Conservation (phyloP, 2,329 filamentous ascomycete genomes). For the Microascus cirrosus region DNA sequence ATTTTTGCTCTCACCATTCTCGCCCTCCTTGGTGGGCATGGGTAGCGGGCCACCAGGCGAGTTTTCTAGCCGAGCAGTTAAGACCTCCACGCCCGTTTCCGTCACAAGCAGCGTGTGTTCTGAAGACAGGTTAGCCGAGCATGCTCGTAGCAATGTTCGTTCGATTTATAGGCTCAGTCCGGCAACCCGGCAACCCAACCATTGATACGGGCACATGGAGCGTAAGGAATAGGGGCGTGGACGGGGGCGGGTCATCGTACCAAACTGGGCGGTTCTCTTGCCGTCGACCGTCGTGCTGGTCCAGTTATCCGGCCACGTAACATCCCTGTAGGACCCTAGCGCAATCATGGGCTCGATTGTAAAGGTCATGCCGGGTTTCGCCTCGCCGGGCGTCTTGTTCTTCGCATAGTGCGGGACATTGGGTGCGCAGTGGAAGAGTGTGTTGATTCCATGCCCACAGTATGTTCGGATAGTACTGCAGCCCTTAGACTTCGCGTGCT, state of each 20-base stretch:
- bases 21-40: constrained; percentile 26
- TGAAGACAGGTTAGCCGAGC: constrained; percentile 13
- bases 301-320: constrained; percentile 99
- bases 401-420: constrained; percentile 97
- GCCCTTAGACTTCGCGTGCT: constrained; percentile 72
- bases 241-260: constrained; percentile 31
- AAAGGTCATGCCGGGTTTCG: constrained; percentile 95
- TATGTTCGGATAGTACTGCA: constrained; percentile 94
- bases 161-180: too few relatives aligned
- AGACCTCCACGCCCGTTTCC: constrained; percentile 69
- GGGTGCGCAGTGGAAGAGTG: constrained; percentile 83
- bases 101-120: constrained; percentile 76
- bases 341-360: constrained; percentile 99
- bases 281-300: constrained; percentile 90
- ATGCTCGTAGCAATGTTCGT: background rate
- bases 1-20: background rate
- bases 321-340: constrained; percentile 78
- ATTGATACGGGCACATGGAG: too few relatives aligned
- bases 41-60: constrained; percentile 67
- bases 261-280: constrained; percentile 83
- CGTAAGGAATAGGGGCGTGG: too few relatives aligned
- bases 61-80: constrained; percentile 61
- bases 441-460: constrained; percentile 92
- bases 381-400: constrained; percentile 92
- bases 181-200: too few relatives aligned